A percentile compares a stretch with the other conserved stretches of the same genome.
Conservation (phyloP, 2,329 filamentous ascomycete species). For the Fusarium sp. region DNA sequence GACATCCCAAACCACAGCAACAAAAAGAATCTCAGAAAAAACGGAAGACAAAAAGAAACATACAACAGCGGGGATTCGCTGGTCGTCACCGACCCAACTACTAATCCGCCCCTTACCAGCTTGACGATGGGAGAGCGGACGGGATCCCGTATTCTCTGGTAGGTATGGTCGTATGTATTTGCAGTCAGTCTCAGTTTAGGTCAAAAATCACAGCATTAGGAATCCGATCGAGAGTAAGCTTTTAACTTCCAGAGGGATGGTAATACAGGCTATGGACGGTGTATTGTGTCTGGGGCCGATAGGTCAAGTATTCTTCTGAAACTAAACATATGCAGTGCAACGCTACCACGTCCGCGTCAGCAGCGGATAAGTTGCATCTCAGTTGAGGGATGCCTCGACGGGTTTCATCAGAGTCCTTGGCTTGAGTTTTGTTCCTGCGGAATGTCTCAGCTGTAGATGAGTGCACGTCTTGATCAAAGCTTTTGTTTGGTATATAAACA, state of each 20-base stretch:
- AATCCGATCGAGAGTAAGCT: background rate
- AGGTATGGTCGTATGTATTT: conserved; percentile 24
- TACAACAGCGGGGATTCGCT: conserved; percentile 20
- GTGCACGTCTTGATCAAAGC: background rate
- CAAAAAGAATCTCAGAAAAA: background rate
- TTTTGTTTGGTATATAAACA: background rate
- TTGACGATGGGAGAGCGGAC: conserved; percentile 25
- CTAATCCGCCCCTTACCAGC: conserved; percentile 15
- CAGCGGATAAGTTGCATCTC: conserved; percentile 1
- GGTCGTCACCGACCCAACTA: conserved; percentile 17
- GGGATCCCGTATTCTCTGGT: conserved; percentile 24
- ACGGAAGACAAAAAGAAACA: background rate
- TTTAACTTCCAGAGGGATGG: background rate
- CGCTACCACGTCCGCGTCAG: conserved; percentile 21
- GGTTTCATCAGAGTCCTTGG: background rate
- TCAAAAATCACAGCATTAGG: background rate
- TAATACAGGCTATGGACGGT: background rate
- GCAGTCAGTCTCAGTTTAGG: rapidly evolving
- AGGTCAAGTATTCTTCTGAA: background rate
- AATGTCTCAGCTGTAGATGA: background rate
- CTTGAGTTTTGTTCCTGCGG: conserved; percentile 8
- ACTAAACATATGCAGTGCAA: conserved; percentile 6
- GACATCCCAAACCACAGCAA: background rate
- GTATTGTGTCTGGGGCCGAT: conserved; percentile 4
- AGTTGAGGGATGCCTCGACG: background rate